phyloP scores from a whole-genome alignment of 164 flowering plant species.

The Aristolochia californica region DNA sequence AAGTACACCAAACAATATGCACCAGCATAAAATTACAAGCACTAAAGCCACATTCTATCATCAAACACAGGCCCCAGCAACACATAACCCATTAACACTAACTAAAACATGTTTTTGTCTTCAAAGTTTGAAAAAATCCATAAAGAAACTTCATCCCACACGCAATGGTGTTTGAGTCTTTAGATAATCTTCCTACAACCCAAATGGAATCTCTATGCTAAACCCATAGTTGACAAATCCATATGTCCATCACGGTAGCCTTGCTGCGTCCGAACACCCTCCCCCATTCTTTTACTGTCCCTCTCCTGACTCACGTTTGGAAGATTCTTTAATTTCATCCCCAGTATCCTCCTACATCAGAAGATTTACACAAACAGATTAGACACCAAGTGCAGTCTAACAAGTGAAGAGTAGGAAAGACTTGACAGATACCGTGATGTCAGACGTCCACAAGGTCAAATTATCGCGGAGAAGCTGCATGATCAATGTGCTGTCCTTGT shows the following conservation, averaged over 20 bases:
- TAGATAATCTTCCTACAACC: not conserved
- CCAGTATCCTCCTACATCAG: constrained; percentile 24
- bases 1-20: no score
- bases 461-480: constrained; percentile 93
- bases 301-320: constrained; percentile 32
- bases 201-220: not conserved
- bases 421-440: constrained; percentile 11
- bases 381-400: not conserved
- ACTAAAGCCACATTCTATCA: no score
- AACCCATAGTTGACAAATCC: not conserved
- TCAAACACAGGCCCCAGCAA: no score
- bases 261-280: not conserved
- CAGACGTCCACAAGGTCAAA: constrained; percentile 92
- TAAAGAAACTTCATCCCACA: no score
- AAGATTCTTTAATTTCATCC: constrained; percentile 54
- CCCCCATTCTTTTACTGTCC: constrained; percentile 4
- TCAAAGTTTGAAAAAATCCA: no score
- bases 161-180: no score
- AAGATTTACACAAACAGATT: not conserved
- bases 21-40: no score
- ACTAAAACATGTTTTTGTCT: no score
- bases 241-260: not conserved
- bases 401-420: not conserved
- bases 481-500: constrained; percentile 87
- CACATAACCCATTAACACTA: no score